Evolutionary conservation across 176 grass and related monocot genomes (phyloP).

Genomic region (Saccharum officinarum): DNA sequence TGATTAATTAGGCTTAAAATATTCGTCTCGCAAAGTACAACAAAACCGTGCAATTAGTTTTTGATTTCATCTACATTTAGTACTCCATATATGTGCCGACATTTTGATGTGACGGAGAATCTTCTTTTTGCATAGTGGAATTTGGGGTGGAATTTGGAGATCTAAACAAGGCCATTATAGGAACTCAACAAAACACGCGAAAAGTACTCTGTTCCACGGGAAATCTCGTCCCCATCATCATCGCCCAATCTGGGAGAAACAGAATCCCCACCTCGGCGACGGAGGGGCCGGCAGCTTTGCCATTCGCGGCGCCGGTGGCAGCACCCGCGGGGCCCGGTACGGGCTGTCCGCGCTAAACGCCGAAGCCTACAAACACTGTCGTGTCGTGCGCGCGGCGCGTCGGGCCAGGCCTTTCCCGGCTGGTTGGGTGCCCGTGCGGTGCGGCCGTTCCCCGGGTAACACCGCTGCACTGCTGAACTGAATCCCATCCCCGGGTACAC

Average conservation of each 20-base stretch:
- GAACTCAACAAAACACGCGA: too few species aligned
- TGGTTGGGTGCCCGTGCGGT: neutral
- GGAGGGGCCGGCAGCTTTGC: neutral
- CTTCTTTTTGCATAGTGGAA: too few species aligned
- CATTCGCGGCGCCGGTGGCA: neutral
- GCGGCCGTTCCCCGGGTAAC: neutral
- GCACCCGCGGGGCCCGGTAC: neutral
- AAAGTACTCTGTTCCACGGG: neutral
- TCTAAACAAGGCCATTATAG: too few species aligned
- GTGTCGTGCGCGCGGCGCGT: neutral
- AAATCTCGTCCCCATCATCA: neutral
- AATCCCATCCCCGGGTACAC: too few species aligned
- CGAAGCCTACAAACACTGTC: neutral
- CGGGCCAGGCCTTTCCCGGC: slow-evolving; percentile 20
- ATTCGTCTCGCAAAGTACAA: too few species aligned
- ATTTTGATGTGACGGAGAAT: too few species aligned
- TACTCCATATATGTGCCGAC: too few species aligned
- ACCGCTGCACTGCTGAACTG: too few species aligned
- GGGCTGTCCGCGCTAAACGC: slow-evolving; percentile 4
- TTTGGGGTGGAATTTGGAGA: too few species aligned
- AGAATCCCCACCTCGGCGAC: neutral
- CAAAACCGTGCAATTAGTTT: too few species aligned
- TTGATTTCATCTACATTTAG: too few species aligned
- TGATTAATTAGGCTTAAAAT: too few species aligned
- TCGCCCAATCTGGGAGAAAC: slow-evolving; percentile 18